phyloP scores from a whole-genome alignment of 305 asterid species.

The Salvia sclarea region DNA sequence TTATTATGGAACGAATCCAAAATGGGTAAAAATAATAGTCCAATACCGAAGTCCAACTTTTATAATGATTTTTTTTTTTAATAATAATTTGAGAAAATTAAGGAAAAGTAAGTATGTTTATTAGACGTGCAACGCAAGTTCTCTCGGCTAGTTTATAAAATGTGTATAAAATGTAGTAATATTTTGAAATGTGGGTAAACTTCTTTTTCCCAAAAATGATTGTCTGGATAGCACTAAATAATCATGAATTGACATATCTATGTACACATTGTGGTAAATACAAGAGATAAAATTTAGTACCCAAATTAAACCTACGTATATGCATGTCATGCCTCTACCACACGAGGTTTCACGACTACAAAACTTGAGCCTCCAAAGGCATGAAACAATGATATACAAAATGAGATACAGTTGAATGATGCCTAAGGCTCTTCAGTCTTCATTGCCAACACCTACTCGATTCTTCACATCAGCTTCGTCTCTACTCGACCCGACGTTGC shows the following conservation, averaged over 20 bases:
- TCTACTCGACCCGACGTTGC: conserved; percentile 19
- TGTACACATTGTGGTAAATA: conserved; percentile 22
- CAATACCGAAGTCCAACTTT: too few relatives aligned
- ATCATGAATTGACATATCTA: conserved; percentile 18
- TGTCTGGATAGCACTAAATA: conserved; percentile 16
- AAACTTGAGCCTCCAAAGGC: conserved; percentile 14
- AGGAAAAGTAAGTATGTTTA: too few relatives aligned
- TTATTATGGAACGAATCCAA: too few relatives aligned
- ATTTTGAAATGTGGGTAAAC: too few relatives aligned
- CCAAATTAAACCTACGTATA: neutral
- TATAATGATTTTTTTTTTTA: too few relatives aligned
- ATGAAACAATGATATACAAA: neutral
- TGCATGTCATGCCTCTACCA: conserved; percentile 12
- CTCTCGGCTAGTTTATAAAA: too few relatives aligned
- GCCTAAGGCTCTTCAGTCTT: conserved; percentile 39
- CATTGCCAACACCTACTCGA: conserved; percentile 38
- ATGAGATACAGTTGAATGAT: neutral
- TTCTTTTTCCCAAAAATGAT: too few relatives aligned
- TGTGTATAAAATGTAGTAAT: too few relatives aligned
- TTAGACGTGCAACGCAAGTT: too few relatives aligned
- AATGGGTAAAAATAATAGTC: too few relatives aligned
- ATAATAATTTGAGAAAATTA: too few relatives aligned
- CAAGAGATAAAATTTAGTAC: neutral
- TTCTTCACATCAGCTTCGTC: conserved; percentile 38
- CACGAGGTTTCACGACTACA: neutral